Evolutionary conservation across 2,329 filamentous ascomycete genomes (phyloP).

Genomic region (Aureobasidium subglaciale): DNA sequence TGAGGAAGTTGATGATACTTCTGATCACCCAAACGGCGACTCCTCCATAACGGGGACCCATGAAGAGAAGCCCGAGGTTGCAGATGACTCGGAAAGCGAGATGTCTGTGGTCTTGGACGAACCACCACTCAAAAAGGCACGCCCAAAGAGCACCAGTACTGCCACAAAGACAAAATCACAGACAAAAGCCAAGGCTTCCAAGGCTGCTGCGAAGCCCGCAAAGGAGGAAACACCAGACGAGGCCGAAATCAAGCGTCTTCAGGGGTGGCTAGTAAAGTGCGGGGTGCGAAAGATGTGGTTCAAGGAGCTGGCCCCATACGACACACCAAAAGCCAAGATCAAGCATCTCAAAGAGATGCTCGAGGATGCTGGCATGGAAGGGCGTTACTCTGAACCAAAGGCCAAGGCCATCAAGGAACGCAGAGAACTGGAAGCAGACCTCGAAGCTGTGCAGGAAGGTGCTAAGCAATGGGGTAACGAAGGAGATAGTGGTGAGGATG

Average conservation of each 20-base stretch:
- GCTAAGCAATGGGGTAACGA: constrained; percentile 65
- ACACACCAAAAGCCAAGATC: constrained; percentile 72
- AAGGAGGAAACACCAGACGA: constrained; percentile 52
- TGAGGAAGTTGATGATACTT: neutral
- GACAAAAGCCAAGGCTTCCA: constrained; percentile 37
- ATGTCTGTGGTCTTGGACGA: constrained; percentile 76
- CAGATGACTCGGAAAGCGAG: constrained; percentile 46
- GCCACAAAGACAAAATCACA: constrained; percentile 30
- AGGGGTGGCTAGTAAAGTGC: constrained; percentile 81
- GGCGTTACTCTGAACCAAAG: constrained; percentile 77
- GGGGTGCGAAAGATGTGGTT: constrained; percentile 89
- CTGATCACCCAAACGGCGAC: constrained; percentile 14
- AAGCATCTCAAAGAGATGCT: constrained; percentile 73
- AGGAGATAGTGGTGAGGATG: constrained; percentile 19
- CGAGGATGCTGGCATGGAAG: constrained; percentile 76
- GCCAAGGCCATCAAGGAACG: constrained; percentile 81
- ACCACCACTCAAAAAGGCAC: constrained; percentile 51
- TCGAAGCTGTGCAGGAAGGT: constrained; percentile 78
- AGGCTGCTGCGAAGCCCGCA: constrained; percentile 23
- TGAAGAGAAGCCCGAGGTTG: constrained; percentile 14
- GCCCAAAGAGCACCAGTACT: constrained; percentile 31
- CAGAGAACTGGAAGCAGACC: constrained; percentile 74
- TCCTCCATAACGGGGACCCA: constrained; percentile 14
- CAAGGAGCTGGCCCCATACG: constrained; percentile 70
- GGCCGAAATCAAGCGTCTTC: constrained; percentile 78